Conservation (phyloP, 768 basidiomycete genomes). For the Suillus clintonianus region DNA sequence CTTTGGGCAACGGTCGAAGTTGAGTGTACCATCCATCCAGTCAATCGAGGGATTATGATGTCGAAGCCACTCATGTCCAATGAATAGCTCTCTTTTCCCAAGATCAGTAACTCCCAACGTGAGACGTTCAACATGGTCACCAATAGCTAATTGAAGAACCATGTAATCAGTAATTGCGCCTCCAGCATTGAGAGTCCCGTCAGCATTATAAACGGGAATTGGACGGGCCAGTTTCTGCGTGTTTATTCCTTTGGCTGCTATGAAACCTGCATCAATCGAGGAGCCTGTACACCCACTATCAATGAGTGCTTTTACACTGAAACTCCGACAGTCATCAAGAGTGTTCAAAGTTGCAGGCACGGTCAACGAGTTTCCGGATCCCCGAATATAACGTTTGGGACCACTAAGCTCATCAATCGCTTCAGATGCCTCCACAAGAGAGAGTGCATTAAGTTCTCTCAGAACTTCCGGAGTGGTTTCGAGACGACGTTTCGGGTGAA, state of each 20-base stretch:
- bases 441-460: not conserved
- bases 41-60: not conserved
- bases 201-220: constrained; percentile 20
- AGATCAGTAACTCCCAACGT: not conserved
- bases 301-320: constrained; percentile 5
- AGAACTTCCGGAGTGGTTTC: not conserved
- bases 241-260: constrained; percentile 7
- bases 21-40: not conserved
- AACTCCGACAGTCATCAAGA: not conserved
- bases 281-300: constrained; percentile 25
- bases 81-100: constrained; percentile 7
- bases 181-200: constrained; percentile 13
- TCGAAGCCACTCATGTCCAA: constrained; percentile 7
- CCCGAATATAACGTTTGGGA: constrained; percentile 4
- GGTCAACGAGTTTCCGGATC: constrained; percentile 4
- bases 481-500: not conserved
- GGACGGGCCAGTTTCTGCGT: constrained; percentile 5
- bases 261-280: constrained; percentile 16
- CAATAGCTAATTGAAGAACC: not conserved
- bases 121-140: not conserved
- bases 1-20: constrained; percentile 4
- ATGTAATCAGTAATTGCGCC: constrained; percentile 15
- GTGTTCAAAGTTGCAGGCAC: not conserved
- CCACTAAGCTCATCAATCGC: constrained; percentile 10
- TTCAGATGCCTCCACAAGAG: not conserved